phyloP scores from a whole-genome alignment of 257 asterid genomes.

The Solanum chiquidenum region DNA sequence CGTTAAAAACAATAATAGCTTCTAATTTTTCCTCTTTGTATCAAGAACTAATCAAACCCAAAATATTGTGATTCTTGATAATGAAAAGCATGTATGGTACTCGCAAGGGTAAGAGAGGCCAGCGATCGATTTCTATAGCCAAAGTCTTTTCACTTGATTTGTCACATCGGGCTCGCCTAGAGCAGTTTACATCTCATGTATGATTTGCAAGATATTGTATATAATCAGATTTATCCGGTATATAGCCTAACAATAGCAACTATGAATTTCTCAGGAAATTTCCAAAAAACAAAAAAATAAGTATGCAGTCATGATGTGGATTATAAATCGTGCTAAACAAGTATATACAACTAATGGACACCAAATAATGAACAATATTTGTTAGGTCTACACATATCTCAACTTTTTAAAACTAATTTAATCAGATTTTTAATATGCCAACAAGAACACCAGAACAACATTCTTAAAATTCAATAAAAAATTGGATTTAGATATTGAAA shows the following conservation, averaged over 20 bases:
- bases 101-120: background rate
- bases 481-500: background rate
- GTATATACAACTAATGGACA: background rate
- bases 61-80: background rate
- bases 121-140: too few relatives aligned
- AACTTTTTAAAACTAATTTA: background rate
- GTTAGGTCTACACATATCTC: background rate
- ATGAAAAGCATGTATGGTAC: background rate
- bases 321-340: background rate
- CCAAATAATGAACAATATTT: background rate
- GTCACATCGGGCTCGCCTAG: too few relatives aligned
- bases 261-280: fast-evolving
- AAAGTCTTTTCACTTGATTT: too few relatives aligned
- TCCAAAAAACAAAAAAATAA: too few relatives aligned
- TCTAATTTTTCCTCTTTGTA: background rate
- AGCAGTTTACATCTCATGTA: too few relatives aligned
- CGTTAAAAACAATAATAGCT: background rate
- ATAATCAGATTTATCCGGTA: fast-evolving
- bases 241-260: too few relatives aligned
- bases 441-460: fast-evolving
- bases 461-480: background rate
- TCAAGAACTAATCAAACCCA: background rate
- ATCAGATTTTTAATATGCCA: background rate
- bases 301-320: background rate
- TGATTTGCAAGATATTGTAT: background rate